These are phyloP conservation scores for Penicillium sp. DNA, from an alignment of 2,329 filamentous ascomycete genomes.

Conservation along the genomic window DNA sequence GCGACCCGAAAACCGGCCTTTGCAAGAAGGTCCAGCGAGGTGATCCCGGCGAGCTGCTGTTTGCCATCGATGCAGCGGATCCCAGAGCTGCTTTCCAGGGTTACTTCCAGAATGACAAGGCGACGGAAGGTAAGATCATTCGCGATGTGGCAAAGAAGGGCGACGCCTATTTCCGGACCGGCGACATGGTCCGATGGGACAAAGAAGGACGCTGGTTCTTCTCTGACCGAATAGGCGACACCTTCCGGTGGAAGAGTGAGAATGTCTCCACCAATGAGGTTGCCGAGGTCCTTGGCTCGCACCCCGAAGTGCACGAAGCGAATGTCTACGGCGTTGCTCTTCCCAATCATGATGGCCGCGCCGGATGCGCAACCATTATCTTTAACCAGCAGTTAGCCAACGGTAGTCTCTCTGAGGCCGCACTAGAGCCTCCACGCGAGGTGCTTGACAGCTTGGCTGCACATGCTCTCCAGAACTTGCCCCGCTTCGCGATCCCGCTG, in stretches of 20 bases:
- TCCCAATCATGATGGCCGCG: constrained; percentile 76
- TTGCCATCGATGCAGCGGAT: constrained; percentile 63
- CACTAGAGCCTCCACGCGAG: constrained; percentile 35
- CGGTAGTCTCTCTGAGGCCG: constrained; percentile 16
- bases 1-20: constrained; percentile 65
- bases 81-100: constrained; percentile 68
- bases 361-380: constrained; percentile 73
- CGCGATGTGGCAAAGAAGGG: constrained; percentile 68
- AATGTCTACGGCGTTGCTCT: constrained; percentile 82
- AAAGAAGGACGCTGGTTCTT: constrained; percentile 71
- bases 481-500: constrained; percentile 70
- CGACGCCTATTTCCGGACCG: constrained; percentile 78
- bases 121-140: constrained; percentile 70
- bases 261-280: constrained; percentile 82
- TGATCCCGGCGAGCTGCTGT: constrained; percentile 72
- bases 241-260: constrained; percentile 64
- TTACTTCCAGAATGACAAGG: constrained; percentile 70
- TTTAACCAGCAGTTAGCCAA: constrained; percentile 44
- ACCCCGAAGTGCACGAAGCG: constrained; percentile 66
- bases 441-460: constrained; percentile 58
- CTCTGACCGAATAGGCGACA: constrained; percentile 61
- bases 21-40: constrained; percentile 58
- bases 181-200: constrained; percentile 74
- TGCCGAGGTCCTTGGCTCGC: constrained; percentile 65
- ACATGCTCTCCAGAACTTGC: constrained; percentile 58